phyloP scores from a whole-genome alignment of 129 eudicot genomes.

The Dittrichia graveolens region DNA sequence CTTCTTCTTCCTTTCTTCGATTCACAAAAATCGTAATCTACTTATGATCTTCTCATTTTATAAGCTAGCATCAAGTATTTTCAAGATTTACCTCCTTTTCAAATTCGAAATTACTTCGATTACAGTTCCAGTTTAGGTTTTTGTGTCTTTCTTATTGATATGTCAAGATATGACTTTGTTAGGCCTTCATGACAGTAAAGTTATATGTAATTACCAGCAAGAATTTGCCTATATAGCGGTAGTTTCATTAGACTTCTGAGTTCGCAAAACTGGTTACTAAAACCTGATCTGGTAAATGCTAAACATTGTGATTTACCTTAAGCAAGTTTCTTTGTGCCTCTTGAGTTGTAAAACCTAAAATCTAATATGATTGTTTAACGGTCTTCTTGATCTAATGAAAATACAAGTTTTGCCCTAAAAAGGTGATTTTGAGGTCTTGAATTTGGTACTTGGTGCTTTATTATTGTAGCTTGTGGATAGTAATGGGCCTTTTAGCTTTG shows the following conservation, averaged over 20 bases:
- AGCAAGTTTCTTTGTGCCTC: neutral
- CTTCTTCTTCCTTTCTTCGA: neutral
- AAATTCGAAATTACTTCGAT: constrained; percentile 10
- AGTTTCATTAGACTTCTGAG: neutral
- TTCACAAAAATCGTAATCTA: neutral
- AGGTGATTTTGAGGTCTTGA: constrained; percentile 10
- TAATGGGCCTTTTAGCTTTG: too few species aligned
- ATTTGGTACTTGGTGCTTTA: constrained; percentile 5
- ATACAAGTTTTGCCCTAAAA: constrained; percentile 10
- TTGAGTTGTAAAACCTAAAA: neutral
- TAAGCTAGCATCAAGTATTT: constrained; percentile 15
- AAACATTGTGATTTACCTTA: neutral
- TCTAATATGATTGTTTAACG: neutral
- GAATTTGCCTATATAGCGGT: neutral
- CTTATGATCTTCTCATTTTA: constrained; percentile 12
- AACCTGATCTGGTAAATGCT: neutral
- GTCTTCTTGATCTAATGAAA: constrained; percentile 6
- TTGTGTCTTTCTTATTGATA: neutral
- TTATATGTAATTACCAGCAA: neutral
- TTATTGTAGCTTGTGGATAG: neutral
- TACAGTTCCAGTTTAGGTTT: constrained; percentile 15
- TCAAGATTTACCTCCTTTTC: neutral
- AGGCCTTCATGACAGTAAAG: constrained; percentile 1
- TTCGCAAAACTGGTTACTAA: neutral
- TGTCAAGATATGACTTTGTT: neutral